Base-by-base conservation (phyloP, 495 filamentous ascomycete species). In the Xylaria acuta region DNA sequence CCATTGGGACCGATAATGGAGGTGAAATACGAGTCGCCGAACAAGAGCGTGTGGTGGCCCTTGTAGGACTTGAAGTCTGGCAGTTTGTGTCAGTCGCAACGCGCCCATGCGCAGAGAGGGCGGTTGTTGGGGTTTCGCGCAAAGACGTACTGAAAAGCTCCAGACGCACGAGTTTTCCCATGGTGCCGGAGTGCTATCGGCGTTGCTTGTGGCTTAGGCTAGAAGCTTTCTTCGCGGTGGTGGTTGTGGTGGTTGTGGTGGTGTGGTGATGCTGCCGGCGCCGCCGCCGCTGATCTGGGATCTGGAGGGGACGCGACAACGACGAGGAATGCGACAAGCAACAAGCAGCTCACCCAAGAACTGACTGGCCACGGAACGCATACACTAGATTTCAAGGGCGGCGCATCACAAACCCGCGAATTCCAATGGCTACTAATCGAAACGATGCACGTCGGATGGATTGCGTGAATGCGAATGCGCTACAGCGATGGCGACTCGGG, bases 61-160 rank as follows among this genome's bases (percentile, higher is more conserved):
- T 97, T 97, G 87, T 99, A 99, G 78, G 95, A 98, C 84, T 99
- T 98, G 92, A 98, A 99, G 85, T 99, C 94, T 97, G 75, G 71
- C 9, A 60, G 9, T 25, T 59, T 47, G 53, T 54, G 63, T 72
- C 40, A 67, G 71, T 53, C 64, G 72, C 86, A 76, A 84, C 72
- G 14, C 5, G 14, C 59, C 58, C 51, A 64, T 68, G 68, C 66
- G 66, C 58, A 32, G 64, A 54, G 25, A 32, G 59, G 36, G 27
- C 12, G 79, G 77, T 51, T 64, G 53, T 18, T 14, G 30, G 20
- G 22, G 47, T 70, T 32, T 41, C 3, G 71, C 27, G 45, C 27
- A 67, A 59, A 20, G 60, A 72, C 92, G 70, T 88, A 97, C 94
- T 98, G 85, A 92, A 95, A 74, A 99, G 88, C 87, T 98, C 96